Evolutionary conservation across 805 yeast genomes (phyloP), one percentile per base, ranked within the genome.

Genomic region (Diddensiella transvaalensis): DNA sequence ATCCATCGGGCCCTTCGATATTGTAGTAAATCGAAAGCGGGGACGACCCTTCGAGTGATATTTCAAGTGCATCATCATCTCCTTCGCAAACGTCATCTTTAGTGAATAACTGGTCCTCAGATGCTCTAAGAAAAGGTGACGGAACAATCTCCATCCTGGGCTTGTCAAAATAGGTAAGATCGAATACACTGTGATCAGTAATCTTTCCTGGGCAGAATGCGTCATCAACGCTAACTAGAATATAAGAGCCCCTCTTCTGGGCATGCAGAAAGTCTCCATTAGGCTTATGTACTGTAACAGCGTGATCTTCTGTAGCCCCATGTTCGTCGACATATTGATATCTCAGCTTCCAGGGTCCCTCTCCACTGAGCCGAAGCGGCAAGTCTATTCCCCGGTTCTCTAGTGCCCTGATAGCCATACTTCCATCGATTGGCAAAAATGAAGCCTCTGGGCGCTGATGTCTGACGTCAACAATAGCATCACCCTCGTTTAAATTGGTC

Each of bases 21-120:
- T 78, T 76, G 62, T 88, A 87, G 35, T 78, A 80, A 22, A 89
- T 68, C n/a, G 76, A 65, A 54, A 87, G 87, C 21, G 91, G 90
- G 1, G 82, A 72, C 3, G 76, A 65, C 2, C 63, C 91, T 35
- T 66, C 67, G 30, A 85, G 63, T 1, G 72, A 61, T 29, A 85
- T 52, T 46, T 77, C 83, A 26, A 79, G 61, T 1, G 74, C 67
- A 47, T 72, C 75, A 47, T 75, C 79, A 24, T 66, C 69, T 36
- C 69, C 71, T 54, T 76, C 78, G 54, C 84, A 79, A 11, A 78
- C 73, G 29, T 66, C 66, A 8, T 63, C 55, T 35, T 73, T 70
- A 2, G 55, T 49, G 47, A 66, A 73, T 2, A 62, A 47, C 21
- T 54, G 51, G 2, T 55, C 63, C 3, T 53, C 53, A 3, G 57